Evolutionary conservation across 306 rosid species (phyloP).

Genomic region (Quercus wislizeni): DNA sequence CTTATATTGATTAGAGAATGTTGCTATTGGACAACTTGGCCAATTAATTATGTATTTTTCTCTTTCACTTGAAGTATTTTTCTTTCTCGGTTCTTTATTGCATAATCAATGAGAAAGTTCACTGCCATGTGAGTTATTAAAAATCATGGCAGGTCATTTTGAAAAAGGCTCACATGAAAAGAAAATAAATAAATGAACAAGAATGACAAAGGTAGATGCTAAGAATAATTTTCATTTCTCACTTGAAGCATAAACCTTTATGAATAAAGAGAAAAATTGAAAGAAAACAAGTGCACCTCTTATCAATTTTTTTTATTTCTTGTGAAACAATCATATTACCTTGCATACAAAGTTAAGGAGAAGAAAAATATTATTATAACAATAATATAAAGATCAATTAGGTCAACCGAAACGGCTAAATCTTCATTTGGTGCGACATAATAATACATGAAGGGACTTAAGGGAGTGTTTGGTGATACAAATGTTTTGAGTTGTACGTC

Average conservation of each 20-base stretch:
- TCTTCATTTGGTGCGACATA: slow-evolving; percentile 33
- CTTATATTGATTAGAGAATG: slow-evolving; percentile 38
- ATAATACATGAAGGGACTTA: slow-evolving; percentile 15
- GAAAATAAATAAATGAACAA: no score
- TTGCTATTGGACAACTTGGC: slow-evolving; percentile 43
- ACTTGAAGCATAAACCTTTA: no score
- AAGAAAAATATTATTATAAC: not conserved
- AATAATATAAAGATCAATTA: slow-evolving; percentile 15
- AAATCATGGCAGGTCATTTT: no score
- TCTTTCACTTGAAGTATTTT: not conserved
- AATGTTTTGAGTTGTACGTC: slow-evolving; percentile 26
- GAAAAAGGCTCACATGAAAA: no score
- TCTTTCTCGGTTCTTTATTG: no score
- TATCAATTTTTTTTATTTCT: slow-evolving; percentile 8
- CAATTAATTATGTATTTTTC: slow-evolving; percentile 17
- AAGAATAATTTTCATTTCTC: no score
- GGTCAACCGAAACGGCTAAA: slow-evolving; percentile 36
- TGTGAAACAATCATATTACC: slow-evolving; percentile 47
- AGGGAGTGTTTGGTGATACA: slow-evolving; percentile 17
- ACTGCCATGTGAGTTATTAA: no score
- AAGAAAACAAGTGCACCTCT: not conserved
- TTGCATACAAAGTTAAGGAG: slow-evolving; percentile 33
- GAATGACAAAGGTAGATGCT: no score
- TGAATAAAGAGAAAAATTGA: not conserved
- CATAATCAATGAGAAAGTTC: no score